phyloP scores from a whole-genome alignment of 306 rosid species.

The Cucurbita ficifolia region DNA sequence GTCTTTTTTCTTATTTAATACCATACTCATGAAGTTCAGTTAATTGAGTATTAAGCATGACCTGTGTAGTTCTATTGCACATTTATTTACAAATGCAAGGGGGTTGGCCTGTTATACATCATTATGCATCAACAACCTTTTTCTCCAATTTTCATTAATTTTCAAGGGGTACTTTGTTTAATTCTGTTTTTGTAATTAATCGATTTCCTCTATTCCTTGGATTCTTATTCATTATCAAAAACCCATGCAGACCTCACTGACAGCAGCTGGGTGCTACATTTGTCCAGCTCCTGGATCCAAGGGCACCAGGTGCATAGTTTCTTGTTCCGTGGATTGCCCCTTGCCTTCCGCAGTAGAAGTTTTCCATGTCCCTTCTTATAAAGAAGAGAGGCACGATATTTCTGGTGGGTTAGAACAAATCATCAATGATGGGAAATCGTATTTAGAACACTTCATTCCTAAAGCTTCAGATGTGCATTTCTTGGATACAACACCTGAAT shows the following conservation, averaged over 20 bases:
- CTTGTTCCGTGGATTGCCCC: slow-evolving; percentile 50
- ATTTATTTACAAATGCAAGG: background rate
- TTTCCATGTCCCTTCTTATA: slow-evolving; percentile 13
- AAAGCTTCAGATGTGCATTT: slow-evolving; percentile 55
- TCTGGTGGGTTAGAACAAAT: slow-evolving; percentile 29
- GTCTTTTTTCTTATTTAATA: background rate
- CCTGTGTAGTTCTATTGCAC: background rate
- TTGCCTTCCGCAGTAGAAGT: slow-evolving; percentile 40
- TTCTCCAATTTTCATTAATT: slow-evolving; percentile 1
- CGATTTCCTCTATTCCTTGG: background rate
- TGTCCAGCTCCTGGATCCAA: slow-evolving; percentile 82
- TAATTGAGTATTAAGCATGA: background rate
- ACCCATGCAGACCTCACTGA: slow-evolving; percentile 50
- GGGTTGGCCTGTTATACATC: background rate
- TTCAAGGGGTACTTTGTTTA: background rate
- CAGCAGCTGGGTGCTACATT: slow-evolving; percentile 86
- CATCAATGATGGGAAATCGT: slow-evolving; percentile 36
- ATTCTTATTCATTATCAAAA: background rate
- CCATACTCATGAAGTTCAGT: background rate
- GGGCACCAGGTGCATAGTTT: slow-evolving; percentile 60
- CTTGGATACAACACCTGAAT: slow-evolving; percentile 37
- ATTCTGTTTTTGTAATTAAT: background rate
- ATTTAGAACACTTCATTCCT: slow-evolving; percentile 24
- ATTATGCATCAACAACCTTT: background rate
- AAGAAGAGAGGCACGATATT: slow-evolving; percentile 14